Conservation (phyloP, 345 rosid genomes). For the Arabis alpina region DNA sequence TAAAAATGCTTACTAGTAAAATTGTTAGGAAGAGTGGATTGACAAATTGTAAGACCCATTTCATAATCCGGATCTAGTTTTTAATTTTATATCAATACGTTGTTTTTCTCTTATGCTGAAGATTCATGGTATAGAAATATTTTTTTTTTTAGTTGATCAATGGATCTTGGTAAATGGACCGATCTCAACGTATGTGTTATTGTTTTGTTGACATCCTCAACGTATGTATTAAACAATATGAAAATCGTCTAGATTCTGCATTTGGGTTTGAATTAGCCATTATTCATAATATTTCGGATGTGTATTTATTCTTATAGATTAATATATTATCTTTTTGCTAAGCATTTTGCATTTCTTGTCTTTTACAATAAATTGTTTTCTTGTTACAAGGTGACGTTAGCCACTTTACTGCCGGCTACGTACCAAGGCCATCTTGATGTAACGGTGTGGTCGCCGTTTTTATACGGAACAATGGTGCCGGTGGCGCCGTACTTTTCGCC, state of each 20-base stretch:
- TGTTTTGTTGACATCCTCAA: no score
- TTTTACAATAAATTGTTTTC: neutral
- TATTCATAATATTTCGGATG: neutral
- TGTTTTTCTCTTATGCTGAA: neutral
- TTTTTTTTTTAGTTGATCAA: neutral
- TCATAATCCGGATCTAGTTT: neutral
- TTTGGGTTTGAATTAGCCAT: slow-evolving; percentile 1
- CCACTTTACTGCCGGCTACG: slow-evolving; percentile 35
- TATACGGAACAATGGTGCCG: slow-evolving; percentile 67
- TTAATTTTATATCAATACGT: neutral
- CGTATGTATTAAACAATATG: neutral
- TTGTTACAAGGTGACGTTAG: slow-evolving; percentile 39
- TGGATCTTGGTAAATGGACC: neutral
- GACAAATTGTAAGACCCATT: neutral
- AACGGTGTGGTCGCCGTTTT: slow-evolving; percentile 80
- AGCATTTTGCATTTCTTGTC: neutral
- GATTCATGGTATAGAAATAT: neutral
- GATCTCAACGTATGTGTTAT: neutral
- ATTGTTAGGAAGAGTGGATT: neutral
- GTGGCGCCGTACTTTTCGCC: slow-evolving; percentile 68
- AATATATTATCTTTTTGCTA: neutral
- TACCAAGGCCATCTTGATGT: slow-evolving; percentile 57
- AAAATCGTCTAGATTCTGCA: slow-evolving; percentile 6
- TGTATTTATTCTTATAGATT: neutral
- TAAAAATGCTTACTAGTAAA: neutral